phyloP scores from a whole-genome alignment of 78 protist species.

The Creolimax fragrantissima region DNA sequence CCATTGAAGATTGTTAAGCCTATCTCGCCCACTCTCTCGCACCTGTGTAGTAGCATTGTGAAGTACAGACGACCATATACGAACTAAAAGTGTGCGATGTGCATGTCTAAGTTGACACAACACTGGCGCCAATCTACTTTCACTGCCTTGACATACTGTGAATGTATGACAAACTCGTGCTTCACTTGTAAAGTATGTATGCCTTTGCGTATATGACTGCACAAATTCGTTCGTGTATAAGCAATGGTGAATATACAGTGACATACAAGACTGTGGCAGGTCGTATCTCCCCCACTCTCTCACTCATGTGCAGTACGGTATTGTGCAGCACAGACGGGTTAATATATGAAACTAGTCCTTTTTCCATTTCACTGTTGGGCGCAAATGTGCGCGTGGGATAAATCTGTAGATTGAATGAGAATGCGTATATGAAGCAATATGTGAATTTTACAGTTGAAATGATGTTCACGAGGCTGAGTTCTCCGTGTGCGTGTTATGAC shows the following conservation, averaged over 20 bases:
- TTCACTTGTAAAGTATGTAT: too few species aligned
- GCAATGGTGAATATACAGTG: too few species aligned
- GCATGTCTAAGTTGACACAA: too few species aligned
- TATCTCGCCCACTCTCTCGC: too few species aligned
- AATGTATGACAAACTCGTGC: too few species aligned
- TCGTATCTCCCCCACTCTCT: conserved; percentile 18
- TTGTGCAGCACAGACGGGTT: conserved; percentile 23
- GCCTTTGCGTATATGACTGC: too few species aligned
- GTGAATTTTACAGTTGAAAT: not conserved
- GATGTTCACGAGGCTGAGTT: not conserved
- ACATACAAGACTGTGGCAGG: conserved; percentile 6
- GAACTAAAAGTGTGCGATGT: too few species aligned
- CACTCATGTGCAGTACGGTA: conserved; percentile 18
- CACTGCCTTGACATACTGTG: too few species aligned
- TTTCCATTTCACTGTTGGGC: conserved; percentile 32
- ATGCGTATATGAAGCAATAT: not conserved
- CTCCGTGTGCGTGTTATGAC: not conserved
- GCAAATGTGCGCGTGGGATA: conserved; percentile 21
- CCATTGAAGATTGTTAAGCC: not conserved
- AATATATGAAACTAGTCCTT: conserved; percentile 22
- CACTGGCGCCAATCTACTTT: too few species aligned
- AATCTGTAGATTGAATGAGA: not conserved
- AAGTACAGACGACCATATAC: too few species aligned
- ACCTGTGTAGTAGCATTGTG: too few species aligned
- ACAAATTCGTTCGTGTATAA: too few species aligned